Conservation (phyloP, 208 protist genomes). For the Sergeia podlipaevii region DNA sequence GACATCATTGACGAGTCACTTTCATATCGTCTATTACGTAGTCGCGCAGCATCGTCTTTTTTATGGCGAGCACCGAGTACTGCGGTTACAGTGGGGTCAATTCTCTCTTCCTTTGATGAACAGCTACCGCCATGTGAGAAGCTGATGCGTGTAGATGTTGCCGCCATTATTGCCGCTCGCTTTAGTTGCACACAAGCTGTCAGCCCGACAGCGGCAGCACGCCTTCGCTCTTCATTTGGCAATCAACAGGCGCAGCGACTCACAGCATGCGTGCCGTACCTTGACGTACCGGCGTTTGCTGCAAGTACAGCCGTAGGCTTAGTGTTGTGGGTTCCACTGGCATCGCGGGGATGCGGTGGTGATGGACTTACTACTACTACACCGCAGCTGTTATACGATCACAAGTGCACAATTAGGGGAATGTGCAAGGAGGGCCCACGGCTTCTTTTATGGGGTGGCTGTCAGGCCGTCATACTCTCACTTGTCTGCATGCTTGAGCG, state of each 20-base stretch:
- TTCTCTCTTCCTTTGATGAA: constrained; percentile 22
- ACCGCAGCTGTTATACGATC: constrained; percentile 32
- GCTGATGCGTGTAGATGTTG: constrained; percentile 51
- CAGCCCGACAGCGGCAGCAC: neutral
- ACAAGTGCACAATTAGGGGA: constrained; percentile 41
- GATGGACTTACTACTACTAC: too few relatives aligned
- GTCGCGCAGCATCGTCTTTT: constrained; percentile 34
- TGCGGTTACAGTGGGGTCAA: constrained; percentile 10
- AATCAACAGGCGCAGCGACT: constrained; percentile 18
- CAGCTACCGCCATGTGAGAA: constrained; percentile 59
- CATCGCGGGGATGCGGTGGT: too few relatives aligned
- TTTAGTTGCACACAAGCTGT: neutral
- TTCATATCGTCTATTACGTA: constrained; percentile 24
- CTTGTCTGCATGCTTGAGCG: constrained; percentile 22
- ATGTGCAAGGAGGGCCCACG: constrained; percentile 33
- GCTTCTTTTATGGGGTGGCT: constrained; percentile 70
- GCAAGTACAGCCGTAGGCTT: constrained; percentile 47
- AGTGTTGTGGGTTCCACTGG: constrained; percentile 64
- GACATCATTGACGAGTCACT: constrained; percentile 58
- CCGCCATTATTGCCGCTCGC: constrained; percentile 18
- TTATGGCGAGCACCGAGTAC: constrained; percentile 5
- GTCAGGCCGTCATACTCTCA: constrained; percentile 52
- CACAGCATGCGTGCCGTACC: constrained; percentile 70
- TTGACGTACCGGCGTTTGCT: constrained; percentile 49
- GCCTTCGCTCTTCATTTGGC: neutral